phyloP scores from a whole-genome alignment of 2,329 filamentous ascomycete species.

The Apiospora sp. region DNA sequence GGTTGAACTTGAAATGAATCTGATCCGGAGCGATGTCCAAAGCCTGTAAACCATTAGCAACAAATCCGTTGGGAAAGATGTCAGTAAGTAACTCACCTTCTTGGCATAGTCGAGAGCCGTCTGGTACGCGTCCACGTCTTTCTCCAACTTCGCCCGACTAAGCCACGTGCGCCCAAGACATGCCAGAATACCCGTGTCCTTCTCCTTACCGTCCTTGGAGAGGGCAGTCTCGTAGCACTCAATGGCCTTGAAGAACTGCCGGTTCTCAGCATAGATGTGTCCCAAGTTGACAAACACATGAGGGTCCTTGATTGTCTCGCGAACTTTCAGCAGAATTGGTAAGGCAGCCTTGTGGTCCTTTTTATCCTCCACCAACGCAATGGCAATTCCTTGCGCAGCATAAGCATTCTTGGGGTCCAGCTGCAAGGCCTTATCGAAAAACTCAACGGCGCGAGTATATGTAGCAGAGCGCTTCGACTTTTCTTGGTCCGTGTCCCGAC shows the following conservation, averaged over 20 bases:
- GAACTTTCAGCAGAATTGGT: slow-evolving; percentile 87
- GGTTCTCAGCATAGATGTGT: slow-evolving; percentile 89
- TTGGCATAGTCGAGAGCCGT: slow-evolving; percentile 68
- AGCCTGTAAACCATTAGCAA: slow-evolving; percentile 59
- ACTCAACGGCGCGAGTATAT: slow-evolving; percentile 93
- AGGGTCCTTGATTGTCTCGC: slow-evolving; percentile 87
- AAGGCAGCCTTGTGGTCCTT: slow-evolving; percentile 86
- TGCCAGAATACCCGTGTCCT: slow-evolving; percentile 80
- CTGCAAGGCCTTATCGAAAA: slow-evolving; percentile 96
- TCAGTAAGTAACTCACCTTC: slow-evolving; percentile 56
- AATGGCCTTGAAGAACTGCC: slow-evolving; percentile 89
- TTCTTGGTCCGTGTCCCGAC: slow-evolving; percentile 85
- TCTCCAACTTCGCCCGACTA: slow-evolving; percentile 74
- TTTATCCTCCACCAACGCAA: slow-evolving; percentile 92
- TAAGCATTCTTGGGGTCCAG: slow-evolving; percentile 96
- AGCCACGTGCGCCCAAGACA: slow-evolving; percentile 91
- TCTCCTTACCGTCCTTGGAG: slow-evolving; percentile 75
- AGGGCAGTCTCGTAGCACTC: slow-evolving; percentile 93
- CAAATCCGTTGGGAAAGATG: background rate
- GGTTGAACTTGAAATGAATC: slow-evolving; percentile 94
- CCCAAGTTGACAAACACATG: slow-evolving; percentile 93
- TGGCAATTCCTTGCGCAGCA: slow-evolving; percentile 93
- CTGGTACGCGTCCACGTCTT: slow-evolving; percentile 64
- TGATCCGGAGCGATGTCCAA: slow-evolving; percentile 82
- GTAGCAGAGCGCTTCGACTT: slow-evolving; percentile 88